A percentile compares a stretch with the other conserved stretches of the same genome.
Evolutionary conservation across 2,329 filamentous ascomycete genomes (phyloP).

Genomic region (Helicocarpus griseus): DNA sequence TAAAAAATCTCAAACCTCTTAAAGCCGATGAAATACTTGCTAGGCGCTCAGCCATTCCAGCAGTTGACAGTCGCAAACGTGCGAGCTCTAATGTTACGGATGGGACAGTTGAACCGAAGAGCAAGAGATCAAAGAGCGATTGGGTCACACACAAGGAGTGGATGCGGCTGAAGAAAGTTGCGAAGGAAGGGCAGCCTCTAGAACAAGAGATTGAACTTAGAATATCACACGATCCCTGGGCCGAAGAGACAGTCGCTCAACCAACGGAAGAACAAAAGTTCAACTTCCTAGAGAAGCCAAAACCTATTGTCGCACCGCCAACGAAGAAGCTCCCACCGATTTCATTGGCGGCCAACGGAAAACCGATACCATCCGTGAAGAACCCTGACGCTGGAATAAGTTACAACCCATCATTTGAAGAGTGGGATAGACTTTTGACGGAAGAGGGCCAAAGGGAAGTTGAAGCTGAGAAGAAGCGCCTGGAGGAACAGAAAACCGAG

Average conservation of each 20-base stretch:
- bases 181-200: slow-evolving; percentile 50
- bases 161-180: slow-evolving; percentile 64
- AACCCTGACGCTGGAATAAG: slow-evolving; percentile 75
- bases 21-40: slow-evolving; percentile 89
- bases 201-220: slow-evolving; percentile 47
- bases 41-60: slow-evolving; percentile 69
- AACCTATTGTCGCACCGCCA: slow-evolving; percentile 59
- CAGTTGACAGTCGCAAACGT: slow-evolving; percentile 70
- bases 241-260: slow-evolving; percentile 30
- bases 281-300: slow-evolving; percentile 57
- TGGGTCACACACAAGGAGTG: slow-evolving; percentile 83
- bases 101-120: slow-evolving; percentile 54
- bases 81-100: slow-evolving; percentile 56
- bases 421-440: slow-evolving; percentile 69
- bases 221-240: slow-evolving; percentile 67
- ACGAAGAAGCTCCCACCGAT: slow-evolving; percentile 70
- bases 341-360: slow-evolving; percentile 73
- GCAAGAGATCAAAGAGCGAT: slow-evolving; percentile 66
- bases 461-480: slow-evolving; percentile 64
- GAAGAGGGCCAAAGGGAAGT: slow-evolving; percentile 70
- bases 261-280: slow-evolving; percentile 43
- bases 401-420: slow-evolving; percentile 82
- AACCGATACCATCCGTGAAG: slow-evolving; percentile 64
- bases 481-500: slow-evolving; percentile 58
- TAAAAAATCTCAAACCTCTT: slow-evolving; percentile 64